phyloP scores from a whole-genome alignment of 2,329 filamentous ascomycete genomes.

The Claviceps maximensis region DNA sequence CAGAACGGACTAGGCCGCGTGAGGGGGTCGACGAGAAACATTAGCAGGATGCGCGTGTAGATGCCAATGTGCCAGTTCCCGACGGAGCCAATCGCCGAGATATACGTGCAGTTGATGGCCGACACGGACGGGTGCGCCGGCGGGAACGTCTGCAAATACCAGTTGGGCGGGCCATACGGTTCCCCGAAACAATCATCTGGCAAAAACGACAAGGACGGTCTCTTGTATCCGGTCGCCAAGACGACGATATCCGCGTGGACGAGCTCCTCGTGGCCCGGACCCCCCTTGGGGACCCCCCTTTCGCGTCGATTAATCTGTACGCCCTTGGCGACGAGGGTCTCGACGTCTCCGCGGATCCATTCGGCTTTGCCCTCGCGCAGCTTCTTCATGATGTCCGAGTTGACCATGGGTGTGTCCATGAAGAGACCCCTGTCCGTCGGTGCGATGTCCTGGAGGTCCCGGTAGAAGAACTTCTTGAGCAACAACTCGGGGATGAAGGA shows the following conservation, averaged over 20 bases:
- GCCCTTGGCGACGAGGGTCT: conserved; percentile 48
- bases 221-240: conserved; percentile 71
- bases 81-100: conserved; percentile 68
- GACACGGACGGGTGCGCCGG: conserved; percentile 59
- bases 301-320: conserved; percentile 59
- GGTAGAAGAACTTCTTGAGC: conserved; percentile 68
- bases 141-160: conserved; percentile 82
- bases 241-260: conserved; percentile 66
- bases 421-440: conserved; percentile 60
- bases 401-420: conserved; percentile 77
- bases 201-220: conserved; percentile 60
- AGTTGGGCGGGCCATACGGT: conserved; percentile 67
- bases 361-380: conserved; percentile 58
- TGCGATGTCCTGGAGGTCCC: conserved; percentile 61
- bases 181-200: conserved; percentile 59
- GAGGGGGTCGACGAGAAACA: conserved; percentile 72
- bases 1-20: conserved; percentile 56
- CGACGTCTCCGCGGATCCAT: conserved; percentile 73
- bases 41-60: conserved; percentile 72
- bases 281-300: conserved; percentile 62
- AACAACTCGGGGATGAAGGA: conserved; percentile 69
- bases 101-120: conserved; percentile 72
- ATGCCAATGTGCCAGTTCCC: conserved; percentile 86
- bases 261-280: conserved; percentile 52
- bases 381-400: conserved; percentile 65